Percentiles rank a stretch among this genome's conserved stretches.
Evolutionary conservation across 345 rosid genomes (phyloP).

Genomic region (Eucalyptus pauciflora): DNA sequence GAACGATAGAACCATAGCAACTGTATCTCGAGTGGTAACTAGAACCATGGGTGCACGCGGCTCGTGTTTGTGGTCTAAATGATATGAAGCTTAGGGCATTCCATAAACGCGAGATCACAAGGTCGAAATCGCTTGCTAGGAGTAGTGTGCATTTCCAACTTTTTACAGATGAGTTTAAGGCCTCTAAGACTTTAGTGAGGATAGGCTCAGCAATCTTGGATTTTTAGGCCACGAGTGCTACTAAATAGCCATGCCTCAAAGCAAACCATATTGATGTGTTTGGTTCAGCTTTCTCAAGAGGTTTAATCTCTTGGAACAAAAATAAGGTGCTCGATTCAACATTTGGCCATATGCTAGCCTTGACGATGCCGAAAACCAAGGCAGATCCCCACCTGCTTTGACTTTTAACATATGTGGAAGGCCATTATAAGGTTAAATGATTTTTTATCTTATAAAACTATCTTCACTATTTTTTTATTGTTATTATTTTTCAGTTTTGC

Average conservation of each 20-base stretch:
- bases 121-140: background rate
- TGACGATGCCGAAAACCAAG: background rate
- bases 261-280: background rate
- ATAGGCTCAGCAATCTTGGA: background rate
- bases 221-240: background rate
- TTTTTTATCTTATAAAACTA: background rate
- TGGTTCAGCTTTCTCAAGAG: accelerated
- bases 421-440: background rate
- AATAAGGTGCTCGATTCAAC: background rate
- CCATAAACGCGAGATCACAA: background rate
- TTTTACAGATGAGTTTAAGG: background rate
- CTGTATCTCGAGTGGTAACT: background rate
- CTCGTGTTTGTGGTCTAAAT: background rate
- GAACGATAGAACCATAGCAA: background rate
- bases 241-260: background rate
- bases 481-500: background rate
- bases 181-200: background rate
- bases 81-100: background rate
- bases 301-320: too few species aligned
- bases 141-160: background rate
- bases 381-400: background rate
- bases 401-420: background rate
- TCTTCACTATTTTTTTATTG: background rate
- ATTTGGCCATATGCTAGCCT: background rate
- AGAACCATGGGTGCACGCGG: background rate